Conservation (phyloP, 2,329 filamentous ascomycete genomes). For the Apiospora koreana region DNA sequence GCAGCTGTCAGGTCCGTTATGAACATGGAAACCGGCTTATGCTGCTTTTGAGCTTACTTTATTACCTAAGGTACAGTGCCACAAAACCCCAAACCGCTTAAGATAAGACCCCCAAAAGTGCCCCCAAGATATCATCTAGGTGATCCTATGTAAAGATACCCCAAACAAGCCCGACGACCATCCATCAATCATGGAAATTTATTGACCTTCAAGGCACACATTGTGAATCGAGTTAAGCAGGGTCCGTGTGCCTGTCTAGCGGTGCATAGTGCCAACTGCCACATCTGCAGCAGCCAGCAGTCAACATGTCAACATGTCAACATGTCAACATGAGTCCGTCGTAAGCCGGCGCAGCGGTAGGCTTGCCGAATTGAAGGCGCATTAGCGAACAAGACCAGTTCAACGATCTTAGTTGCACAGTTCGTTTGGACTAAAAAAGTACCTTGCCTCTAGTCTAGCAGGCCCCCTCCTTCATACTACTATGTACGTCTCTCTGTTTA, state of each 20-base stretch:
- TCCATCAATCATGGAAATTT: too few relatives aligned
- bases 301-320: too few relatives aligned
- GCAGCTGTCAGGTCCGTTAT: slow-evolving; percentile 4
- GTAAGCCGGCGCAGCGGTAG: slow-evolving; percentile 1
- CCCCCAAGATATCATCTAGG: too few relatives aligned
- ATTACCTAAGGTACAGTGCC: too few relatives aligned
- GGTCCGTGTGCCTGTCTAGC: not conserved
- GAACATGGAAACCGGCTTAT: slow-evolving; percentile 7
- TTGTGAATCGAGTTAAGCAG: not conserved
- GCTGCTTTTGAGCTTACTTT: too few relatives aligned
- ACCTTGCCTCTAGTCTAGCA: not conserved
- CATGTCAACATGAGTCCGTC: slow-evolving; percentile 1
- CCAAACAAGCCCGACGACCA: not conserved
- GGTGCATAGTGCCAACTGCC: slow-evolving; percentile 6
- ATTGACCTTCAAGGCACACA: not conserved
- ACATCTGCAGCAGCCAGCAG: not conserved
- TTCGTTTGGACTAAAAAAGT: slow-evolving; percentile 3
- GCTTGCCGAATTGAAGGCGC: slow-evolving; percentile 5
- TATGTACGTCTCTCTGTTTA: too few relatives aligned
- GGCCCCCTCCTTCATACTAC: not conserved
- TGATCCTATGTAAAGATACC: not conserved
- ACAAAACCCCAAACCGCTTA: too few relatives aligned
- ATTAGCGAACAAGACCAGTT: slow-evolving; percentile 7
- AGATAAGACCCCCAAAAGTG: too few relatives aligned
- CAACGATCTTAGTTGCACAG: slow-evolving; percentile 8